Conservation (phyloP, 768 basidiomycete genomes). For the Amanita pseudoporphyria region DNA sequence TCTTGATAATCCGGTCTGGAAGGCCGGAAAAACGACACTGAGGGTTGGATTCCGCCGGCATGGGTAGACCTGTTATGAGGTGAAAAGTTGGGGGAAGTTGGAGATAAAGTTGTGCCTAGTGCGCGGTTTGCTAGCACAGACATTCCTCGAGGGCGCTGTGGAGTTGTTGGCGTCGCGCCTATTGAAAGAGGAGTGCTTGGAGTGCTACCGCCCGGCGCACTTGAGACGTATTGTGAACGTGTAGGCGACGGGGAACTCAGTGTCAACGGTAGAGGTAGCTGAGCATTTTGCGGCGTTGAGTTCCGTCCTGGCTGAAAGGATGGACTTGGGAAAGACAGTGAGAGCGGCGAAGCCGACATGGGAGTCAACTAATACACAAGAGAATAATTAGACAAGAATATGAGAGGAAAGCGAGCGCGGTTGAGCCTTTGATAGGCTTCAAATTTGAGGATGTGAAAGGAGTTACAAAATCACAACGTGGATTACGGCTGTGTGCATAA, state of each 20-base stretch:
- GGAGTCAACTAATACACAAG: conserved; percentile 1
- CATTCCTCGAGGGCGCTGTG: conserved; percentile 2
- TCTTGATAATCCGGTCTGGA: conserved; percentile 44
- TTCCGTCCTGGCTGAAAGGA: conserved; percentile 17
- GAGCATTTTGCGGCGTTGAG: conserved; percentile 15
- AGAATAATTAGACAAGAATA: background rate
- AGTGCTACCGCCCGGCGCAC: conserved; percentile 4
- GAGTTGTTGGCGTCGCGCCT: conserved; percentile 18
- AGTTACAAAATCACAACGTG: too few relatives aligned
- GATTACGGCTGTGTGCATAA: background rate
- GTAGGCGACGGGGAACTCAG: conserved; percentile 18
- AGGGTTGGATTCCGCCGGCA: conserved; percentile 67
- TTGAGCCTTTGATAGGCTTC: conserved; percentile 1
- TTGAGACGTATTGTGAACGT: conserved; percentile 9
- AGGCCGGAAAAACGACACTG: conserved; percentile 71
- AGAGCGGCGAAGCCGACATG: conserved; percentile 15
- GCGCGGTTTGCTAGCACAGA: conserved; percentile 7
- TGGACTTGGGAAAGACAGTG: conserved; percentile 13
- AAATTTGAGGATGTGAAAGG: background rate
- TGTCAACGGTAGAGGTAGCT: conserved; percentile 26
- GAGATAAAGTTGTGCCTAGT: conserved; percentile 9
- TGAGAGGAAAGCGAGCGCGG: background rate
- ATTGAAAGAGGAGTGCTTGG: conserved; percentile 13
- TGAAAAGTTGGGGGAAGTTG: conserved; percentile 14
- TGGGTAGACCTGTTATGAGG: conserved; percentile 38